Conservation (phyloP, 2,329 filamentous ascomycete species). For the Periconia macrospinosa region DNA sequence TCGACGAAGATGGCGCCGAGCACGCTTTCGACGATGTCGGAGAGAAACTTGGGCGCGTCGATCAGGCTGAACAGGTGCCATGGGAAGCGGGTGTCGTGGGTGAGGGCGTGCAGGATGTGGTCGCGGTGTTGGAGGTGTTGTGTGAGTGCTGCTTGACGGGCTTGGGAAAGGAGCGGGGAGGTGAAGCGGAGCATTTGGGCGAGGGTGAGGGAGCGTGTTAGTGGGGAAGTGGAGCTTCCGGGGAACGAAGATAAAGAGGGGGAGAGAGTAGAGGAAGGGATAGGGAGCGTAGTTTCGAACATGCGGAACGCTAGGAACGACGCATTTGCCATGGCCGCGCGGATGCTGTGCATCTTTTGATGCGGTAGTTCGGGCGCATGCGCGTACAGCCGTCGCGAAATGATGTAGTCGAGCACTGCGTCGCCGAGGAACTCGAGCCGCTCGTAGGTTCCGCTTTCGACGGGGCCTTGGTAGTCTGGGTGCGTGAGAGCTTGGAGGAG, state of each 20-base stretch:
- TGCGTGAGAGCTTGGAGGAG: constrained; percentile 83
- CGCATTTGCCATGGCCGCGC: constrained; percentile 76
- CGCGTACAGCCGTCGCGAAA: constrained; percentile 65
- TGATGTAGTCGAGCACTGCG: constrained; percentile 75
- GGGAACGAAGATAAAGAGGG: constrained; percentile 24
- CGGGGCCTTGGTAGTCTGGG: constrained; percentile 55
- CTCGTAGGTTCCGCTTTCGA: constrained; percentile 62
- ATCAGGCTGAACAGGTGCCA: constrained; percentile 73
- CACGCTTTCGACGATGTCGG: constrained; percentile 79
- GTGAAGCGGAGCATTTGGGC: constrained; percentile 52
- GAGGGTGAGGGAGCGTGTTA: constrained; percentile 65
- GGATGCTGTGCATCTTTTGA: constrained; percentile 72
- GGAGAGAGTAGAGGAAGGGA: constrained; percentile 54
- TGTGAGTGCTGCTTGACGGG: not conserved
- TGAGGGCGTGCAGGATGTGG: constrained; percentile 55
- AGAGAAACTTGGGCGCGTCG: constrained; percentile 74
- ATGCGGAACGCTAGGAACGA: constrained; percentile 77
- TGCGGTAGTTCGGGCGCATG: constrained; percentile 53
- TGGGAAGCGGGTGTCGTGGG: constrained; percentile 63
- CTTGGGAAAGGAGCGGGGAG: not conserved
- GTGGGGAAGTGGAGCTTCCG: not conserved
- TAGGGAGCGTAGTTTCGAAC: constrained; percentile 61
- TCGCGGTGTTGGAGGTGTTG: constrained; percentile 53
- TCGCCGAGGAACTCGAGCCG: constrained; percentile 89
- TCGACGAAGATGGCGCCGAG: constrained; percentile 86